Conservation (phyloP, 176 grass and related monocot species). For the Coix lacrymajobi region DNA sequence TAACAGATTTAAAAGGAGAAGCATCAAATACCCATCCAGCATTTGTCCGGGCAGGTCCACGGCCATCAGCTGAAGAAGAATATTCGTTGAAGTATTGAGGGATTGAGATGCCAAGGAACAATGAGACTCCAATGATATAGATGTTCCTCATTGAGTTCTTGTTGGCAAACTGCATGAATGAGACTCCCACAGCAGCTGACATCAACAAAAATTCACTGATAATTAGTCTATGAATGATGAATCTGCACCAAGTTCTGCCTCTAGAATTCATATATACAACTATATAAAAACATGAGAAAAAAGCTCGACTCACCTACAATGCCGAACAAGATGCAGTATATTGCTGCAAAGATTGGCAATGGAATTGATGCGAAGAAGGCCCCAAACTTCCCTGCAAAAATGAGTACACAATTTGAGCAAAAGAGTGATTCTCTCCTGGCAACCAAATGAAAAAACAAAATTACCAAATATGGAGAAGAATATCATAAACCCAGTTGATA, state of each 20-base stretch:
- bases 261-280: neutral
- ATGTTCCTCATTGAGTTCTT: conserved; percentile 97
- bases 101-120: conserved; percentile 89
- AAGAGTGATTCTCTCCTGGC: neutral
- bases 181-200: conserved; percentile 85
- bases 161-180: conserved; percentile 82
- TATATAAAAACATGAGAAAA: neutral
- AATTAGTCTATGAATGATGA: conserved; percentile 11
- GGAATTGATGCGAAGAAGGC: conserved; percentile 97
- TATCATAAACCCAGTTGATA: conserved; percentile 96
- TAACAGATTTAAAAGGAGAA: neutral
- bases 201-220: neutral
- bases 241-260: neutral
- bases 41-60: conserved; percentile 68
- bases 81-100: conserved; percentile 95
- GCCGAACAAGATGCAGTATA: conserved; percentile 89
- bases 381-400: conserved; percentile 88
- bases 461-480: conserved; percentile 98
- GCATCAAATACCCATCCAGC: conserved; percentile 85
- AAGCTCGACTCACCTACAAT: conserved; percentile 67
- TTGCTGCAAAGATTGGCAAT: conserved; percentile 84
- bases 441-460: conserved; percentile 26
- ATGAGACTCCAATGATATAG: conserved; percentile 71
- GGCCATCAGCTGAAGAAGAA: conserved; percentile 44
- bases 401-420: conserved; percentile 13